Conservation (phyloP, 352 stramenopile species). For the Phytopythium mirpurense region DNA sequence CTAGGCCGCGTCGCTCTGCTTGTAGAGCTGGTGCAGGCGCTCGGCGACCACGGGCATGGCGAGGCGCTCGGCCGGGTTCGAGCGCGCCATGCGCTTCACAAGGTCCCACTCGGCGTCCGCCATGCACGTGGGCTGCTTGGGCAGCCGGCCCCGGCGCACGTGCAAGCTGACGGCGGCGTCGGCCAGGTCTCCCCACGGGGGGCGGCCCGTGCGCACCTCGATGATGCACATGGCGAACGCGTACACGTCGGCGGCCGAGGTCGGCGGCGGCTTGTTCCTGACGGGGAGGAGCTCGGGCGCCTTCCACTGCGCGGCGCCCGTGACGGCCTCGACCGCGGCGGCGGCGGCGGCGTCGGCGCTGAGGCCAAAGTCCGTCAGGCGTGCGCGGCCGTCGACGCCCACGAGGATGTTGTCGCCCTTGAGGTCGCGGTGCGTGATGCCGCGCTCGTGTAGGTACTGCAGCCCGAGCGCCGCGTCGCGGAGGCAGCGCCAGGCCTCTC, state of each 20-base stretch:
- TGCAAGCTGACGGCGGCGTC: background rate
- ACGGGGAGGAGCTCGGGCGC: slow-evolving; percentile 5
- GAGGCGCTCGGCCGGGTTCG: background rate
- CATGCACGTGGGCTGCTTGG: background rate
- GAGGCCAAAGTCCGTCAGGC: slow-evolving; percentile 18
- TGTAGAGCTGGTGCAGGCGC: background rate
- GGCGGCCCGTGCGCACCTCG: background rate
- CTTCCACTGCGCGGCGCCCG: slow-evolving; percentile 5
- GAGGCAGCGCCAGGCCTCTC: slow-evolving; percentile 8
- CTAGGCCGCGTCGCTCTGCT: background rate
- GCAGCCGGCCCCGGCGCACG: background rate
- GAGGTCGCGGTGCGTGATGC: slow-evolving; percentile 18
- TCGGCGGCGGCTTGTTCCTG: background rate
- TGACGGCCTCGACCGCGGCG: background rate
- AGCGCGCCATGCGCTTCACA: background rate
- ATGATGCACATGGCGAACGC: slow-evolving; percentile 13
- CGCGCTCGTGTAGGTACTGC: slow-evolving; percentile 12
- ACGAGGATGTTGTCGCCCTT: slow-evolving; percentile 26
- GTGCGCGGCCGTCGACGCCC: slow-evolving; percentile 6
- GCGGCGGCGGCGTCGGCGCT: background rate
- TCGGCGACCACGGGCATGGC: background rate
- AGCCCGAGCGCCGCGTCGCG: slow-evolving; percentile 17
- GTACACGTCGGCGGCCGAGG: slow-evolving; percentile 6
- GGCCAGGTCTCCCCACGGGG: background rate
- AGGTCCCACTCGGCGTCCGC: slow-evolving; percentile 1